These are phyloP conservation scores for Cercospora sp. DNA, from an alignment of 2,329 filamentous ascomycete genomes.

Conservation along the genomic window DNA sequence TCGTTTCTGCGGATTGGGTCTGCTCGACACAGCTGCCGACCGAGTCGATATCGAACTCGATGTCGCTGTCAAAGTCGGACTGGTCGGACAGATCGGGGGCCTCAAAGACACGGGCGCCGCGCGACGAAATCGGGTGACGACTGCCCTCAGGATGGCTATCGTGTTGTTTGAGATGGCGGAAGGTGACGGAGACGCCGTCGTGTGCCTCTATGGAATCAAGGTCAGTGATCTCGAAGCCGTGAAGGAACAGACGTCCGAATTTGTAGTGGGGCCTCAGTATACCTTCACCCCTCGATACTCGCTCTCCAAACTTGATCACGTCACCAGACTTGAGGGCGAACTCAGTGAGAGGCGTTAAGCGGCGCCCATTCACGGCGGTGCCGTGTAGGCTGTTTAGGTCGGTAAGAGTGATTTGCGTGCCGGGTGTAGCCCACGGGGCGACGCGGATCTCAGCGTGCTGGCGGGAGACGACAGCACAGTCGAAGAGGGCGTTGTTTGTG, in stretches of 20 bases:
- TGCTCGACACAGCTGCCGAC: constrained; percentile 18
- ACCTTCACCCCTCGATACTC: constrained; percentile 34
- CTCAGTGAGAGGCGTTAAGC: constrained; percentile 24
- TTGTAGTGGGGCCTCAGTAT: constrained; percentile 10
- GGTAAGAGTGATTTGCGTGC: constrained; percentile 33
- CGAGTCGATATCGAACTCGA: constrained; percentile 28
- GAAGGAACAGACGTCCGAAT: neutral
- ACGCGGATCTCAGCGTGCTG: constrained; percentile 37
- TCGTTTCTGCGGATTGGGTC: constrained; percentile 34
- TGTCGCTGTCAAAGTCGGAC: constrained; percentile 31
- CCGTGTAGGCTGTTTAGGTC: constrained; percentile 40
- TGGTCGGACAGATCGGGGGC: constrained; percentile 29
- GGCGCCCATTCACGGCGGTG: constrained; percentile 38
- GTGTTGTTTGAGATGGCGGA: constrained; percentile 19
- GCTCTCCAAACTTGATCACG: constrained; percentile 37
- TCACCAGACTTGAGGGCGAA: constrained; percentile 33
- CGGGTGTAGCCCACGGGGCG: constrained; percentile 15
- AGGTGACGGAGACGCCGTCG: constrained; percentile 33
- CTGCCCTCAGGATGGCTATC: constrained; percentile 8
- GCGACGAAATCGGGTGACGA: constrained; percentile 9
- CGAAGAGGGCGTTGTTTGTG: constrained; percentile 39
- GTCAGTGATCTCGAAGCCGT: constrained; percentile 5
- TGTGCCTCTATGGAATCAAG: constrained; percentile 29
- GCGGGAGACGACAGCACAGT: constrained; percentile 42
- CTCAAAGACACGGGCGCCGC: constrained; percentile 23